phyloP scores from a whole-genome alignment of 1,284 basidiomycete species.

The Leccinum cinnamomeum region DNA sequence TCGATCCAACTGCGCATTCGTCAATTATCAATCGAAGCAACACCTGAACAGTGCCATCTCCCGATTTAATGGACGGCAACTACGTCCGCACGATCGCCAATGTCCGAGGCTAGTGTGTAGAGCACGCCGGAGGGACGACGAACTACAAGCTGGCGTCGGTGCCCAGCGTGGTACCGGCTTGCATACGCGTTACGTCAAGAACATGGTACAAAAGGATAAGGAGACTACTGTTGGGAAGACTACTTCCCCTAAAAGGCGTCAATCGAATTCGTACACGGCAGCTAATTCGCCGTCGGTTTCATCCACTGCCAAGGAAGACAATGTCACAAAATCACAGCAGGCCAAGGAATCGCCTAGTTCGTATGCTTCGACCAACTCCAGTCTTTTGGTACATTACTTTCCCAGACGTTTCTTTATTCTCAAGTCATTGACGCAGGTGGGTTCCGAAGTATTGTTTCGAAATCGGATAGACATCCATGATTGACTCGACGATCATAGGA shows the following conservation, averaged over 20 bases:
- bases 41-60: slow-evolving; percentile 69
- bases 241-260: slow-evolving; percentile 24
- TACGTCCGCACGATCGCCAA: slow-evolving; percentile 67
- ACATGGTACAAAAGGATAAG: slow-evolving; percentile 42
- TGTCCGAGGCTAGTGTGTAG: slow-evolving; percentile 86
- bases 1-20: slow-evolving; percentile 90
- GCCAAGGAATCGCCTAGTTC: slow-evolving; percentile 59
- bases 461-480: neutral
- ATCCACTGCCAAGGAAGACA: slow-evolving; percentile 44
- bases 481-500: slow-evolving; percentile 45
- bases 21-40: slow-evolving; percentile 76
- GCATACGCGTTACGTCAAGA: slow-evolving; percentile 77
- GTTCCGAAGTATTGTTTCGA: slow-evolving; percentile 4
- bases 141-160: slow-evolving; percentile 87
- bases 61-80: slow-evolving; percentile 67
- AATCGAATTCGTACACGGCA: neutral
- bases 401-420: slow-evolving; percentile 90
- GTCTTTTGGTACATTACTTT: slow-evolving; percentile 73
- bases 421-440: slow-evolving; percentile 80
- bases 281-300: slow-evolving; percentile 21
- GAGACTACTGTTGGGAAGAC: slow-evolving; percentile 33
- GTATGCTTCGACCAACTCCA: slow-evolving; percentile 70
- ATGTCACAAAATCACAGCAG: slow-evolving; percentile 20
- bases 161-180: slow-evolving; percentile 87
- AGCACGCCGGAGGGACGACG: slow-evolving; percentile 83